Evolutionary conservation across 768 basidiomycete genomes (phyloP), one percentile per base, ranked within the genome.

Genomic region (Cystobasidium tubakii): DNA sequence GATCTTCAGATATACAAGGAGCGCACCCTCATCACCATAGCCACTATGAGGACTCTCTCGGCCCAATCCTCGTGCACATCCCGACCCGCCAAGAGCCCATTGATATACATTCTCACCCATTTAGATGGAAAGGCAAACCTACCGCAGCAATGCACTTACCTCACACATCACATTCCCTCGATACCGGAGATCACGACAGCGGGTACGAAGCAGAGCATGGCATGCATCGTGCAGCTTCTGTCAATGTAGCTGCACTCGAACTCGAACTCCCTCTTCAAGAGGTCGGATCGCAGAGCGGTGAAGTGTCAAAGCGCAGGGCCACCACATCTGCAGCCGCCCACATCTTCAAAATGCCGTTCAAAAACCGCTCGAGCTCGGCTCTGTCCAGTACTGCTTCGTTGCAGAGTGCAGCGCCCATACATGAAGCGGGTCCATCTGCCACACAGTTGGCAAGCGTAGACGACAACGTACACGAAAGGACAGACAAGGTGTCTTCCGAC

Each of bases 81-180:
- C 57, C 57, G 12, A 60, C 57, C 6, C 10, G 23, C 23, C 57
- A 60, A 31, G 57, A 25, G 29, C 29, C 57, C 3, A 60, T 60
- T 27, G 57, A 60, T 31, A 29, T 60, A 17, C 57, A 60, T 21
- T 29, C 33, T 12, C 57, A 60, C 21, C 57, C 57, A 6, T 60
- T 60, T 25, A 27, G 57, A 60, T 60, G 57, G 57, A 60, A 29
- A 17, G 57, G 57, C 57, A 60, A 60, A 21, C 6, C 57, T 12
- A 29, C 57, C 4, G 13, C 57, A 25, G 21, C 57, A 15, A 25
- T 60, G 57, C 46, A 50, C 21, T 7, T 7, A 42, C 17, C 42
- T 7, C 42, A 42, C 42, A 42, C 42, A 42, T 42, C 42, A 42
- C 7, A 42, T 17, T 7, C 42, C 7, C 42, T 17, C 17, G 9